Percentiles rank a stretch among this genome's conserved stretches.
Evolutionary conservation across 208 protist species (phyloP).

Genomic region (Trypanosoma rangeli): DNA sequence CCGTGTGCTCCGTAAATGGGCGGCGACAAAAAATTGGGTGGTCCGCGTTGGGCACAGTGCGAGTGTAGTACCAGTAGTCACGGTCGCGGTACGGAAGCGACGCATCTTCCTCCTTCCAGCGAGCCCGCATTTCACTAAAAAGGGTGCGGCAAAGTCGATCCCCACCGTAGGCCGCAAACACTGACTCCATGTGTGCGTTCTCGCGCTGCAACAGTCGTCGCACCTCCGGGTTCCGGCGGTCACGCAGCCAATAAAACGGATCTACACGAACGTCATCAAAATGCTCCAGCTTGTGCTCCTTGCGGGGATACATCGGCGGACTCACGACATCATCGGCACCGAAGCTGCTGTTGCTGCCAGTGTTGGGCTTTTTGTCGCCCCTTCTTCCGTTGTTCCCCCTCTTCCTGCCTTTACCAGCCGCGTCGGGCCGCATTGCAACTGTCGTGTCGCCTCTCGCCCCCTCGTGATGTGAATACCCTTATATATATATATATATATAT

Average conservation of each 20-base stretch:
- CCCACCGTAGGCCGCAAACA: conserved; percentile 30
- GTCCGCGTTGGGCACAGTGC: conserved; percentile 51
- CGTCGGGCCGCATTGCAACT: neutral
- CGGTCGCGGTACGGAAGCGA: conserved; percentile 58
- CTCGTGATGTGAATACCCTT: neutral
- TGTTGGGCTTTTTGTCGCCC: neutral
- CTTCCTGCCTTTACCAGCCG: neutral
- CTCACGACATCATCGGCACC: neutral
- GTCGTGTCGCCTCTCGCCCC: neutral
- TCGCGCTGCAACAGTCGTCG: conserved; percentile 42
- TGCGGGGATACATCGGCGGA: conserved; percentile 26
- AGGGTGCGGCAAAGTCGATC: conserved; percentile 30
- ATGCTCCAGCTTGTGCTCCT: conserved; percentile 20
- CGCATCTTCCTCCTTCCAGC: conserved; percentile 46
- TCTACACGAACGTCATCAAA: conserved; percentile 50
- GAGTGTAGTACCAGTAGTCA: conserved; percentile 73
- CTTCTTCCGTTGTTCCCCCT: neutral
- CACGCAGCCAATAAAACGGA: conserved; percentile 55
- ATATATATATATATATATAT: neutral
- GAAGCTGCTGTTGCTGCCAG: neutral
- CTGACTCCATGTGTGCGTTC: conserved; percentile 43
- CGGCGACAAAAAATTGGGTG: conserved; percentile 59
- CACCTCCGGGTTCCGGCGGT: conserved; percentile 39
- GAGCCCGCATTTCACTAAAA: conserved; percentile 51
- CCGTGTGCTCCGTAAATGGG: conserved; percentile 34